Base-by-base conservation (phyloP, 1,284 basidiomycete species). In the Trichosporon ovoides region DNA sequence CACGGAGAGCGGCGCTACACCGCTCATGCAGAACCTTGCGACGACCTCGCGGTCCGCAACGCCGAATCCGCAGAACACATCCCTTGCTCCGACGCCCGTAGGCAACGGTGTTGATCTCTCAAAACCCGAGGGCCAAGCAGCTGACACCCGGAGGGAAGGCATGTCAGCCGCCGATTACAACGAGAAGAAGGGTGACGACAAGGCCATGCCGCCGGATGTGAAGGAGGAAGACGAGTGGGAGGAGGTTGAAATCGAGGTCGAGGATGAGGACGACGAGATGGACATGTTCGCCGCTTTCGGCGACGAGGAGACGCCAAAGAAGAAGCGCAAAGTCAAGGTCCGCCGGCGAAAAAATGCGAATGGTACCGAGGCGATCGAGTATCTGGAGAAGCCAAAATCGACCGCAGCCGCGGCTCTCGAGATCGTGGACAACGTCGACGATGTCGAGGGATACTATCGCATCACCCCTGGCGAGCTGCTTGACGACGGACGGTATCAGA, bases 391-490 rank as follows among this genome's bases (percentile, higher is more conserved):
- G 34, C 71, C 12, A 82, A 84, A 58, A 83, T 81, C 71, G 81
- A 83, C 46, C 80, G 81, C 31, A 7, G 55, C 68, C 77, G 80
- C 62, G 3, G 56, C 52, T n/a, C 62, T 63, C 18, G 58, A 60
- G 3, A 48, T 63, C 4, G 62, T 63, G 10, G 62, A 60, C 38
- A 63, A 63, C 19, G 58, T 60, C 55, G 82, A 83, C 57, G 96
- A 98, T 75, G 73, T 87, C 0, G 96, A 99, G 75, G 96, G 96
- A 0, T 98, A 98, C 74, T 98, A 98, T 75, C 86, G 87, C 61
- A 85, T 96, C 62, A 93, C 95, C 52, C 83, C 98, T 6, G 96
- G 95, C 51, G 96, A 98, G 77, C 85, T 94, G 58, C 80, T 97
- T n/a, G 91, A 96, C 67, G 84, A 85, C 38, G 93, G 91, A 2